Percentiles rank a stretch among this genome's conserved stretches.
Evolutionary conservation across 2,329 filamentous ascomycete genomes (phyloP).

Genomic region (Beauveria sp.): DNA sequence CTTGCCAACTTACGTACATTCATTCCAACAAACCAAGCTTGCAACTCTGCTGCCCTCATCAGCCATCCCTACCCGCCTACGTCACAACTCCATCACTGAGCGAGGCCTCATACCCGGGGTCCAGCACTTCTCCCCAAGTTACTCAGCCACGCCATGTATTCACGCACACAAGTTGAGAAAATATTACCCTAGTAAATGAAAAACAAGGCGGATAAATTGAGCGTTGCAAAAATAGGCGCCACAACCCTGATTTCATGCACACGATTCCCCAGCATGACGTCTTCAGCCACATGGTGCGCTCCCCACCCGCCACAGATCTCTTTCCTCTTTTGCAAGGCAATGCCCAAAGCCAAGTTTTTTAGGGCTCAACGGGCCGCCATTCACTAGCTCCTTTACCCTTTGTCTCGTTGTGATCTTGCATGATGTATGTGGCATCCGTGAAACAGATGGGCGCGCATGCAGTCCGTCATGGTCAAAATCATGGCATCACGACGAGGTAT

Average conservation of each 20-base stretch:
- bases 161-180: too few relatives aligned
- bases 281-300: constrained; percentile 3
- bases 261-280: constrained; percentile 3
- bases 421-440: not conserved
- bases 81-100: constrained; percentile 1
- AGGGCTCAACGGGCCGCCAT: not conserved
- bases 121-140: not conserved
- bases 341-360: constrained; percentile 9
- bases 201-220: not conserved
- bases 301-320: constrained; percentile 6
- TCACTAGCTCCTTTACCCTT: not conserved
- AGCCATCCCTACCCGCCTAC: not conserved
- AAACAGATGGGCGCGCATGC: not conserved
- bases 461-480: not conserved
- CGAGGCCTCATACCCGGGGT: not conserved
- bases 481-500: not conserved
- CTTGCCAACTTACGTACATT: not conserved
- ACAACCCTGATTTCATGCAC: constrained; percentile 9
- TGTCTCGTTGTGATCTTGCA: not conserved
- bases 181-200: not conserved
- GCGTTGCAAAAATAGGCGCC: not conserved
- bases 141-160: not conserved
- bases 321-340: not conserved
- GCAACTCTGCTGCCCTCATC: not conserved
- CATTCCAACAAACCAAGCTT: not conserved